Evolutionary conservation across 139 green algal genomes (phyloP).

Genomic region (Tetratostichococcus sp.): DNA sequence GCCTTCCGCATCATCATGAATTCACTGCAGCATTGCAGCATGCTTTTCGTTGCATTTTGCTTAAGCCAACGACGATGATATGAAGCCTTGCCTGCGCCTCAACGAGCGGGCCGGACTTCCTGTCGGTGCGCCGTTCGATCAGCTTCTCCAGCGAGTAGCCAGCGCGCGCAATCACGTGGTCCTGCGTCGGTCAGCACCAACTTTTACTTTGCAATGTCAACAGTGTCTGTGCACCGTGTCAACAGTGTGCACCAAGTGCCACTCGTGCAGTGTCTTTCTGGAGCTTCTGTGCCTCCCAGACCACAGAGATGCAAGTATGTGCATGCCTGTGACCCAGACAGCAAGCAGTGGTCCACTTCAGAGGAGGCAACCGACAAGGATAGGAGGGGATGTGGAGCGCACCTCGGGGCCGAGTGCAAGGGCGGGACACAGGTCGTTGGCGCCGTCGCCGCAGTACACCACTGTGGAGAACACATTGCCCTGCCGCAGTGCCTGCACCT

Average conservation of each 20-base stretch:
- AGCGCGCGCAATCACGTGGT: neutral
- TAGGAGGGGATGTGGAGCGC: neutral
- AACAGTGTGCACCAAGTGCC: too few species aligned
- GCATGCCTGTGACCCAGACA: too few species aligned
- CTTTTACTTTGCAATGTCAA: neutral
- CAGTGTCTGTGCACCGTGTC: too few species aligned
- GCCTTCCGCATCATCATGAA: too few species aligned
- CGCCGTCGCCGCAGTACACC: slow-evolving; percentile 72
- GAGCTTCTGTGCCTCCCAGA: too few species aligned
- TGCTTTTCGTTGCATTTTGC: too few species aligned
- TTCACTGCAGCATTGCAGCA: too few species aligned
- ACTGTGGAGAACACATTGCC: slow-evolving; percentile 31
- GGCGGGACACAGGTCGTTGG: slow-evolving; percentile 76
- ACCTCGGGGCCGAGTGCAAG: slow-evolving; percentile 45
- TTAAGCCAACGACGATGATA: too few species aligned
- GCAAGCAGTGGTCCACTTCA: too few species aligned
- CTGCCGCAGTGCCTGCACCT: slow-evolving; percentile 48
- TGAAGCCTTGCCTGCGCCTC: slow-evolving; percentile 5
- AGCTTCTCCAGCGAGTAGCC: slow-evolving; percentile 19
- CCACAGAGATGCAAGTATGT: too few species aligned
- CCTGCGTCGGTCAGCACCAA: neutral
- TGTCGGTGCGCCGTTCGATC: slow-evolving; percentile 3
- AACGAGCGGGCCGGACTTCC: slow-evolving; percentile 1
- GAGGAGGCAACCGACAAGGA: neutral
- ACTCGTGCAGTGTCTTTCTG: too few species aligned